Conservation (phyloP, 208 protist genomes). For the Leishmania tarentolae region DNA sequence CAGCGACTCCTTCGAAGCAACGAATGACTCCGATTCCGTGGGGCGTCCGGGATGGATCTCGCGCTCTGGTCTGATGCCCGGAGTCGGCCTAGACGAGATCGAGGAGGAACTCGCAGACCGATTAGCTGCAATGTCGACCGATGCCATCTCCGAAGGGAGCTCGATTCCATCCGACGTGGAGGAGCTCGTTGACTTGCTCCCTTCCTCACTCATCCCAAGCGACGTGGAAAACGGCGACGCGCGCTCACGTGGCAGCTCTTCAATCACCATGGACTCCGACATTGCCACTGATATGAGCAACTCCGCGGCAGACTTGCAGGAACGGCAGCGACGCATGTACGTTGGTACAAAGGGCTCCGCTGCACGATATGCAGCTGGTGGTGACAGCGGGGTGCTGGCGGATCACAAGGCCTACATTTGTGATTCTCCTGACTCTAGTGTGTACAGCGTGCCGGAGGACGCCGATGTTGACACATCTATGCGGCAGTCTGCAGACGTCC, state of each 20-base stretch:
- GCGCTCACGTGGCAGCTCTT: neutral
- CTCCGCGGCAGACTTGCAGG: slow-evolving; percentile 2
- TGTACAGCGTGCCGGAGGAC: slow-evolving; percentile 23
- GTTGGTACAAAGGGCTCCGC: neutral
- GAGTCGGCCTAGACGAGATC: slow-evolving; percentile 26
- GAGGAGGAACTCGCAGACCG: slow-evolving; percentile 28
- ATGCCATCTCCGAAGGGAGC: slow-evolving; percentile 7
- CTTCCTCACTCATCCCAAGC: slow-evolving; percentile 29
- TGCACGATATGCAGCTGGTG: neutral
- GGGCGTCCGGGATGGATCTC: neutral
- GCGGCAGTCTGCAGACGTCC: slow-evolving; percentile 4
- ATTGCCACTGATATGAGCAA: slow-evolving; percentile 12
- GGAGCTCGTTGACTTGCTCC: slow-evolving; percentile 27
- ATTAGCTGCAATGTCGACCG: slow-evolving; percentile 26
- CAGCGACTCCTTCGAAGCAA: neutral
- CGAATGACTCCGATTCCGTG: neutral
- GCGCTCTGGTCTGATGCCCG: neutral
- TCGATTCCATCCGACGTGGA: slow-evolving; percentile 28
- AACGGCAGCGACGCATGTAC: slow-evolving; percentile 20
- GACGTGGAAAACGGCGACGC: slow-evolving; percentile 10
- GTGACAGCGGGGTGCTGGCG: neutral
- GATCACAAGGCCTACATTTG: slow-evolving; percentile 14
- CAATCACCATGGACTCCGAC: neutral
- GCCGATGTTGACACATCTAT: slow-evolving; percentile 30
- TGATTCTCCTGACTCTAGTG: slow-evolving; percentile 9